phyloP scores from a whole-genome alignment of 768 basidiomycete species.

The Pleurotus ostreatus region DNA sequence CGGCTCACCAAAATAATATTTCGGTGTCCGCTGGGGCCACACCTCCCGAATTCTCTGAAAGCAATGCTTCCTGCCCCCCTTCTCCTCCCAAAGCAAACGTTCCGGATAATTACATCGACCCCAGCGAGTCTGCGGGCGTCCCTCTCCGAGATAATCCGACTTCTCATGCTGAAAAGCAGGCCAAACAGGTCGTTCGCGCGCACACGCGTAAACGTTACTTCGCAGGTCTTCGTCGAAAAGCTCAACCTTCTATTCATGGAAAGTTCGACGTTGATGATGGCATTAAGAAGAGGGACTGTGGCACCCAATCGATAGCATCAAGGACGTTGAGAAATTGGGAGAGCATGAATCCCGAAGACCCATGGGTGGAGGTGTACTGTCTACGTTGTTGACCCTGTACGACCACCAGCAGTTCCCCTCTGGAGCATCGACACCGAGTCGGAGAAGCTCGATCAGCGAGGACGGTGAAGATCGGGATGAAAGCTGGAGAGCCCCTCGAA shows the following conservation, averaged over 20 bases:
- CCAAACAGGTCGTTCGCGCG: slow-evolving; percentile 38
- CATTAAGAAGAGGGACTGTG: slow-evolving; percentile 12
- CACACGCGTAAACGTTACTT: slow-evolving; percentile 32
- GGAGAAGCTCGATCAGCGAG: background rate
- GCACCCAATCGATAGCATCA: slow-evolving; percentile 11
- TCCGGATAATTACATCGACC: slow-evolving; percentile 56
- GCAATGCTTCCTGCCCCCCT: slow-evolving; percentile 15
- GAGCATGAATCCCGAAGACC: slow-evolving; percentile 13
- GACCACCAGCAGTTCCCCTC: slow-evolving; percentile 28
- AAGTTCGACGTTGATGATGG: slow-evolving; percentile 7
- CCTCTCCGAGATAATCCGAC: slow-evolving; percentile 29
- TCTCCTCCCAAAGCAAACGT: slow-evolving; percentile 29
- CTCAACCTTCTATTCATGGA: slow-evolving; percentile 9
- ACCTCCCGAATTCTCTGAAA: slow-evolving; percentile 14
- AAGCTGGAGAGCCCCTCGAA: slow-evolving; percentile 10
- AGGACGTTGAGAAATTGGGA: slow-evolving; percentile 11
- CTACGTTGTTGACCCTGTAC: slow-evolving; percentile 63
- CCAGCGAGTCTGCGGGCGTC: slow-evolving; percentile 61
- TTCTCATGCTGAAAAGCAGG: slow-evolving; percentile 24
- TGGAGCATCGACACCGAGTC: slow-evolving; percentile 16
- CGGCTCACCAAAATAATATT: slow-evolving; percentile 3
- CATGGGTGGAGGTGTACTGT: slow-evolving; percentile 51
- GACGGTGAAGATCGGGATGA: slow-evolving; percentile 9
- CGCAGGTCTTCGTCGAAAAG: background rate
- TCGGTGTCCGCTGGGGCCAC: background rate